These are phyloP conservation scores for Cladosporium sp. DNA, from an alignment of 2,329 filamentous ascomycete species.

Conservation along the genomic window DNA sequence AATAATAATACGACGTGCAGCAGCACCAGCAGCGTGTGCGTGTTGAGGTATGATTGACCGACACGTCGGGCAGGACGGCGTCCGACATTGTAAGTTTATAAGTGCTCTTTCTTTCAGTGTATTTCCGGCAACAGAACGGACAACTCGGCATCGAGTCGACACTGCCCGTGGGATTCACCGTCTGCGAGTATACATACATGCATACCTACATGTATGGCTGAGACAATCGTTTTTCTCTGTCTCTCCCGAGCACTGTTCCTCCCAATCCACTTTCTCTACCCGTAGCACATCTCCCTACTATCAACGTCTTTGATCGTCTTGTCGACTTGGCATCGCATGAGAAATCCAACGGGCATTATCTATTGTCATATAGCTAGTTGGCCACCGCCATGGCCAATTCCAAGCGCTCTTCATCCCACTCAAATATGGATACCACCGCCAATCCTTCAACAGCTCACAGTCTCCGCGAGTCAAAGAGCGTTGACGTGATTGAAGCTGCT, in stretches of 20 bases:
- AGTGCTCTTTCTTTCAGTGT: not conserved
- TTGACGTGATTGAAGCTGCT: conserved; percentile 10
- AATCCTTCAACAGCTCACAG: conserved; percentile 1
- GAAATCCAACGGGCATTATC: not conserved
- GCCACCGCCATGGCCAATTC: not conserved
- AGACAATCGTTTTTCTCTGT: not conserved
- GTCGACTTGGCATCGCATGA: conserved; percentile 3
- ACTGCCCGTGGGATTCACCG: no score
- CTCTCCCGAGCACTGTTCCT: not conserved
- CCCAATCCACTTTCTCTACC: conserved; percentile 7
- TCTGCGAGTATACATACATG: no score
- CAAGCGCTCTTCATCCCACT: not conserved
- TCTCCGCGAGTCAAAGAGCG: conserved; percentile 1
- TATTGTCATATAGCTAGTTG: conserved; percentile 1
- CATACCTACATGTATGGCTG: no score
- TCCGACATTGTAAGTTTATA: not conserved
- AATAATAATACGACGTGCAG: not conserved
- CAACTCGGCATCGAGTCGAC: no score
- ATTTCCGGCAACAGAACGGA: not conserved
- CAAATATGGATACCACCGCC: not conserved
- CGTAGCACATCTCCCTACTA: not conserved
- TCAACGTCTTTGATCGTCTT: not conserved
- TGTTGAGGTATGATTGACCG: no score
- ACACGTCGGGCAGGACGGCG: not conserved
- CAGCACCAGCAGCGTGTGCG: no score